Conservation (phyloP, 129 eudicot species). For the Logfia minima region DNA sequence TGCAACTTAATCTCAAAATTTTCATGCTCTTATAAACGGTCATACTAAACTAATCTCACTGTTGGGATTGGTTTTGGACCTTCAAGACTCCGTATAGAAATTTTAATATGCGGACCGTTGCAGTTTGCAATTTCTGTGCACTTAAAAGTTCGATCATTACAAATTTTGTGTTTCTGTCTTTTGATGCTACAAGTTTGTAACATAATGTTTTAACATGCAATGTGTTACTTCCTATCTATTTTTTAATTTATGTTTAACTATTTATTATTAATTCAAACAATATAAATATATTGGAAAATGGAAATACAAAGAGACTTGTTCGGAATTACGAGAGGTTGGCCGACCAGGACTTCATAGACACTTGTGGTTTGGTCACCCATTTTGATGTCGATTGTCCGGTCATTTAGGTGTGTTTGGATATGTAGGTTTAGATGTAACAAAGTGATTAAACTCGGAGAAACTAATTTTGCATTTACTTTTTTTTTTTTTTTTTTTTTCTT, state of each 20-base stretch:
- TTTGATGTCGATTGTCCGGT: too few species aligned
- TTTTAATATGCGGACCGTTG: background rate
- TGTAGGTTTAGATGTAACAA: background rate
- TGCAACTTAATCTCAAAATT: constrained; percentile 13
- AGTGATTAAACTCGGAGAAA: background rate
- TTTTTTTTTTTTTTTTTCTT: too few species aligned
- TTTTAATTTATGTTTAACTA: too few species aligned
- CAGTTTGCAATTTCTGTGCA: too few species aligned
- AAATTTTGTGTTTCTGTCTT: too few species aligned
- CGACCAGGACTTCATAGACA: background rate
- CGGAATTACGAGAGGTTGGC: background rate
- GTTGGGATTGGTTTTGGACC: too few species aligned
- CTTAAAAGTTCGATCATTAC: too few species aligned
- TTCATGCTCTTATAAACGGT: constrained; percentile 8
- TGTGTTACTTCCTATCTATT: too few species aligned
- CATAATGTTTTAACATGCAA: too few species aligned
- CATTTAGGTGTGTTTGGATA: background rate
- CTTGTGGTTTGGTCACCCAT: too few species aligned
- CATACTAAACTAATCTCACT: constrained; percentile 2
- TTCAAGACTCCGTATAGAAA: too few species aligned
- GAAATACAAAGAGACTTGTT: background rate
- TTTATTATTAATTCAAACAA: background rate
- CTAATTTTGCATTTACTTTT: background rate
- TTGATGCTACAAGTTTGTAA: too few species aligned
- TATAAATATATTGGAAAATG: background rate